A percentile compares a stretch with the other conserved stretches of the same genome.
Evolutionary conservation across 2,329 filamentous ascomycete species (phyloP).

Genomic region (Microsporum audouinii): DNA sequence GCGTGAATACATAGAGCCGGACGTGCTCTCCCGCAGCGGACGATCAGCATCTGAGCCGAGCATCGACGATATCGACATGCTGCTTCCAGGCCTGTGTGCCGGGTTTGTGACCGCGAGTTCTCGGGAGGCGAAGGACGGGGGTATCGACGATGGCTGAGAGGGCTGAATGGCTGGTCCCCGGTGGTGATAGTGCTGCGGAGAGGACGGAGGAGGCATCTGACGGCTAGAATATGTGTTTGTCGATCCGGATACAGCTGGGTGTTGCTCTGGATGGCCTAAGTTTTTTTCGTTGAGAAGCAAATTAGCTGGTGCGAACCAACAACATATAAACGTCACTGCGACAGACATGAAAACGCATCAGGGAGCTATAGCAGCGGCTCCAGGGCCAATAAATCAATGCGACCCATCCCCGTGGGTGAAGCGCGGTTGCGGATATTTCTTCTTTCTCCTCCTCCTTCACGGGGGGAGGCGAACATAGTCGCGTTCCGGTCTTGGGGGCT

Average conservation of each 20-base stretch:
- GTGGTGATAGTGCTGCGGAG: conserved; percentile 38
- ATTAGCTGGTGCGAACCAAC: background rate
- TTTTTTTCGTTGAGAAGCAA: background rate
- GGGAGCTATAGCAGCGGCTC: background rate
- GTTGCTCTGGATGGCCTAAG: conserved; percentile 13
- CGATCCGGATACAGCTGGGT: conserved; percentile 22
- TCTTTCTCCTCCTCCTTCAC: background rate
- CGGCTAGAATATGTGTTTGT: conserved; percentile 28
- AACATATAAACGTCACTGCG: background rate
- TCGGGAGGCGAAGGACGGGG: conserved; percentile 36
- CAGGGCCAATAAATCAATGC: background rate
- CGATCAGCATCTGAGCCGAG: conserved; percentile 46
- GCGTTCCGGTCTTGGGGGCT: conserved; percentile 18
- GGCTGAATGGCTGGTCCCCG: conserved; percentile 31
- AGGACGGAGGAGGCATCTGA: conserved; percentile 42
- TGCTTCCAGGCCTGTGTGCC: conserved; percentile 47
- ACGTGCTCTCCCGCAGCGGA: conserved; percentile 35
- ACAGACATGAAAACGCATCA: background rate
- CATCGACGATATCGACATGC: conserved; percentile 66
- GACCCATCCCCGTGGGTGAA: background rate
- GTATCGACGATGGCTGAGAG: conserved; percentile 28
- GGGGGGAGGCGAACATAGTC: background rate
- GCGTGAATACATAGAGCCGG: conserved; percentile 40
- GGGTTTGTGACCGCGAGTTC: conserved; percentile 40
- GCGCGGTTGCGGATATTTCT: conserved; percentile 1